Base-by-base conservation (phyloP, 1,139 yeast genomes). In the Pichia sp. region DNA sequence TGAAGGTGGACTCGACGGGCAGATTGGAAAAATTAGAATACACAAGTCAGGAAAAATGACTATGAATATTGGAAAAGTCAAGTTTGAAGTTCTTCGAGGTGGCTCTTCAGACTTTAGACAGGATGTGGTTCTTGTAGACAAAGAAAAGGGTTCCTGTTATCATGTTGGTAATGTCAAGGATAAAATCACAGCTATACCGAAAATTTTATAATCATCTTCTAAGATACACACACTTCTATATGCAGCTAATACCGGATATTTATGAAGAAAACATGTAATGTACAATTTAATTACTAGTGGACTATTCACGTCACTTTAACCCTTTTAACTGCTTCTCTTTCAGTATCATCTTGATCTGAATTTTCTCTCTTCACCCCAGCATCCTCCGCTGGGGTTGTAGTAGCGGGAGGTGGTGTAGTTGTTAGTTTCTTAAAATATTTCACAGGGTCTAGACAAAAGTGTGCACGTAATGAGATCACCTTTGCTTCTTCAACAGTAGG, bases 21-120 rank as follows among this genome's bases (percentile, higher is more conserved):
- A 76, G 56, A 78, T 89, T 26, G 97, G 97, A 4, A 76, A 78
- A 32, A 66, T 90, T 44, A 80, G 92, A 57, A 75, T 87, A 52
- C 97, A 90, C 68, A 79, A 83, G 64, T 87, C 96, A 0, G 97
- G 97, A 6, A 87, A 80, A 65, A 72, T 90, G 43, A 77, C 93
- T 11, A 80, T 90, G 69, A 80, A 81, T 58, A 74, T 90, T 54
- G 97, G 96, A 8, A 80, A 84, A 54, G 79, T 83, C 42, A 74
- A 77, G 15, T 77, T 90, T 77, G 87, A 85, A 58, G 82, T 90
- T 10, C 75, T 84, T 6, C 79, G 81, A 64, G 97, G 97, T n/a
- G 82, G 87, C 1, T 79, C 83, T 11, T 72, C 87, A 11, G 78
- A 80, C n/a, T 85, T 89, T 62, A 70, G 87, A 48, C 97, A 90